Evolutionary conservation across 1,139 yeast species (phyloP).

Genomic region (Geotrichum candidum): DNA sequence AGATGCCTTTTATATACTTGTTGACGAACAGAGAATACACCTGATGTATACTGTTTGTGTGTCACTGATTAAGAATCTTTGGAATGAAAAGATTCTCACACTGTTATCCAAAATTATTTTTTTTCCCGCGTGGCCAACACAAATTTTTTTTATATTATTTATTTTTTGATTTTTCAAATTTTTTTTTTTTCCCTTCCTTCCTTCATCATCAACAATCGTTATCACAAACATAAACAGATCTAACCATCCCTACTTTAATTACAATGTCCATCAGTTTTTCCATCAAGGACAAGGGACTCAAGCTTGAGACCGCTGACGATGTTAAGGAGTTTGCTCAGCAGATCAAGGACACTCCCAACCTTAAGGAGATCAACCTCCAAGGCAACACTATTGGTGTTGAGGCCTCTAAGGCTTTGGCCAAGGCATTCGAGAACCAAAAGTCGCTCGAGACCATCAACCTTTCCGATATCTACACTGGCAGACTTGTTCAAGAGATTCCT

Average conservation of each 20-base stretch:
- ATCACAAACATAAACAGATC: neutral
- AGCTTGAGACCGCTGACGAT: constrained; percentile 65
- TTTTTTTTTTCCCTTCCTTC: neutral
- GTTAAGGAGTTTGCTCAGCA: constrained; percentile 59
- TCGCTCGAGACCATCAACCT: constrained; percentile 61
- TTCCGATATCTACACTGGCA: constrained; percentile 90
- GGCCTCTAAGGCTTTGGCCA: constrained; percentile 70
- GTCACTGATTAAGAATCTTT: too few relatives aligned
- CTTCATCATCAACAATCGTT: neutral
- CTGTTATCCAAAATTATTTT: neutral
- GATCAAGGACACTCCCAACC: constrained; percentile 39
- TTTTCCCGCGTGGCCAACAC: neutral
- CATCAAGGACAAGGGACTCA: constrained; percentile 69
- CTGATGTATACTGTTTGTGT: too few relatives aligned
- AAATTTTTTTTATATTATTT: neutral
- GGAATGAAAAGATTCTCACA: neutral
- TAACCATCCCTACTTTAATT: neutral
- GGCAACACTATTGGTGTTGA: constrained; percentile 95
- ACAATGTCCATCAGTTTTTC: constrained; percentile 36
- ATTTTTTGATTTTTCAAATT: neutral
- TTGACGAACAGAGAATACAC: too few relatives aligned
- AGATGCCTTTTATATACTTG: too few relatives aligned
- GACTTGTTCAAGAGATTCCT: constrained; percentile 93
- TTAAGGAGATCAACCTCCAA: constrained; percentile 67
- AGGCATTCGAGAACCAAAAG: constrained; percentile 42